Conservation (phyloP, 768 basidiomycete species). For the Phanerodontia chrysosporium region DNA sequence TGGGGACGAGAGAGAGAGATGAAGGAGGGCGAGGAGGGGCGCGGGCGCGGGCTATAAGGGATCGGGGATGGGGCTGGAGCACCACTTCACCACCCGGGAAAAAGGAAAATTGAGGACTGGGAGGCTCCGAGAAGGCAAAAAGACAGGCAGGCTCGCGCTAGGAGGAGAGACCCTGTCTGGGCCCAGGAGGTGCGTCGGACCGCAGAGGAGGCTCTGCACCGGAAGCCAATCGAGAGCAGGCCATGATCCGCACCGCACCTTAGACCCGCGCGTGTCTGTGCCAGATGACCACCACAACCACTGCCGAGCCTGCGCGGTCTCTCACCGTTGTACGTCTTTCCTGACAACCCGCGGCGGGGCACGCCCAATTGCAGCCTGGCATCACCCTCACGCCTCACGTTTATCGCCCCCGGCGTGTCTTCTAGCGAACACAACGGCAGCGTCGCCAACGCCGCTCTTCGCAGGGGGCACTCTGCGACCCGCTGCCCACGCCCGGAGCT, state of each 20-base stretch:
- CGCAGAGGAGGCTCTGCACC: background rate
- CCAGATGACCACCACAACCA: conserved; percentile 1
- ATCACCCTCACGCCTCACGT: background rate
- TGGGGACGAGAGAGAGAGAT: conserved; percentile 11
- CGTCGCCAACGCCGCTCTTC: background rate
- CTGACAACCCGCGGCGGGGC: background rate
- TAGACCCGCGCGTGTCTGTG: background rate
- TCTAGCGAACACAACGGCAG: background rate
- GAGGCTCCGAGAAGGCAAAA: background rate
- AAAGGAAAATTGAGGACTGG: background rate
- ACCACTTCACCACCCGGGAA: background rate
- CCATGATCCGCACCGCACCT: conserved; percentile 2
- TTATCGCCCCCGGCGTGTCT: background rate
- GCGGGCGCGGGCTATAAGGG: background rate
- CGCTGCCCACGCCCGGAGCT: background rate
- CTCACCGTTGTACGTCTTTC: background rate
- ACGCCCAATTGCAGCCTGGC: background rate
- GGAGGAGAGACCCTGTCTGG: background rate
- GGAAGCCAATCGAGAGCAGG: conserved; percentile 1
- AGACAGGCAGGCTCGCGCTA: background rate
- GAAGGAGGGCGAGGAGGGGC: conserved; percentile 13
- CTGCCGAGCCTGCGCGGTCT: background rate
- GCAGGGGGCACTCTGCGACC: background rate
- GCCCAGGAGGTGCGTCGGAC: background rate
- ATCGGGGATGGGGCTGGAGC: background rate